phyloP scores from a whole-genome alignment of 1,284 basidiomycete species.

The Tilletia indica region DNA sequence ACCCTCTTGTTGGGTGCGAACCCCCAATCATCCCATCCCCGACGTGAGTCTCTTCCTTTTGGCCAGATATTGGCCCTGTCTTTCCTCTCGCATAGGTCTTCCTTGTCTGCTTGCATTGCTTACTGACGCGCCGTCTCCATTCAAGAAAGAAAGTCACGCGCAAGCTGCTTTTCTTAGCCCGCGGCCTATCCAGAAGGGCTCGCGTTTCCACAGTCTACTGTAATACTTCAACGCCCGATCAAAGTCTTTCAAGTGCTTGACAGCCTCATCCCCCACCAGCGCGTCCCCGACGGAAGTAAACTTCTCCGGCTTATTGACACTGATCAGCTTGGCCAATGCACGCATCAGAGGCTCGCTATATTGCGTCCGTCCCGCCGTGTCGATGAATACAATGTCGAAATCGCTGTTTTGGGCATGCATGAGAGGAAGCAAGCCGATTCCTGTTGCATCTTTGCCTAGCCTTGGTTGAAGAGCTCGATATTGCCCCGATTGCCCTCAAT shows the following conservation, averaged over 20 bases:
- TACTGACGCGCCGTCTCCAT: not conserved
- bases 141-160: too few relatives aligned
- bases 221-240: conserved; percentile 53
- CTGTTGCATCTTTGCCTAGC: conserved; percentile 98
- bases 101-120: too few relatives aligned
- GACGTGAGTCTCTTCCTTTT: too few relatives aligned
- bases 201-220: conserved; percentile 49
- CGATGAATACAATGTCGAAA: conserved; percentile 54
- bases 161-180: too few relatives aligned
- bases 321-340: conserved; percentile 51
- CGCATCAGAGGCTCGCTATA: conserved; percentile 56
- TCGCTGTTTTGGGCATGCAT: conserved; percentile 43
- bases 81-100: too few relatives aligned
- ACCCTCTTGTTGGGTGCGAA: not conserved
- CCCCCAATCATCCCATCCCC: too few relatives aligned
- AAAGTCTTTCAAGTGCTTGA: conserved; percentile 53
- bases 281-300: conserved; percentile 56
- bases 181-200: conserved; percentile 10
- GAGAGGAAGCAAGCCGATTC: conserved; percentile 93
- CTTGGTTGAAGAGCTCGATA: conserved; percentile 92
- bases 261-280: conserved; percentile 55
- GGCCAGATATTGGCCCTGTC: too few relatives aligned
- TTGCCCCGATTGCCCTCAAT: conserved; percentile 63
- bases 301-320: conserved; percentile 53
- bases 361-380: conserved; percentile 55